A percentile compares a stretch with the other conserved stretches of the same genome.
Conservation (phyloP, 805 yeast genomes). For the Lipomyces yamanashiensis region DNA sequence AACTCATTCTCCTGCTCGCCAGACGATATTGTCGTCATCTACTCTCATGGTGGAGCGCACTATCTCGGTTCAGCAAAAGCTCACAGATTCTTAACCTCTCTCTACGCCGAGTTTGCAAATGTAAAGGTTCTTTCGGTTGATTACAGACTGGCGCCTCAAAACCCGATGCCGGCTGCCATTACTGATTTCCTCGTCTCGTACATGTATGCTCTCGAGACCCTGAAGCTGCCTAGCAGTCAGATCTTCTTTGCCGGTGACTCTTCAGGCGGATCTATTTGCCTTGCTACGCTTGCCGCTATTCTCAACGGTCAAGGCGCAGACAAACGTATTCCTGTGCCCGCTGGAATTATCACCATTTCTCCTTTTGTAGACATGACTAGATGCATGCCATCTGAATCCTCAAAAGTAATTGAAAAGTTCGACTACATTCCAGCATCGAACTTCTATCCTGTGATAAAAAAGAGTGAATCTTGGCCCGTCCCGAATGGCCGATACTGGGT, state of each 20-base stretch:
- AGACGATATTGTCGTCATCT: slow-evolving; percentile 30
- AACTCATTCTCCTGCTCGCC: neutral
- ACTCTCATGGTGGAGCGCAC: slow-evolving; percentile 39
- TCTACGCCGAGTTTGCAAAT: slow-evolving; percentile 20
- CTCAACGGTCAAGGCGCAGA: slow-evolving; percentile 16
- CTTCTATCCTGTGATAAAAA: slow-evolving; percentile 27
- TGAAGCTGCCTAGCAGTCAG: slow-evolving; percentile 22
- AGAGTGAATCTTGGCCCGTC: slow-evolving; percentile 32
- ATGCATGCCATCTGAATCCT: slow-evolving; percentile 33
- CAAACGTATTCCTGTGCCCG: slow-evolving; percentile 31
- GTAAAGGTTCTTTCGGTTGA: slow-evolving; percentile 29
- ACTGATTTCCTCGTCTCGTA: slow-evolving; percentile 27
- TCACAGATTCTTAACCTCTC: slow-evolving; percentile 27
- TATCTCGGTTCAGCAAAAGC: slow-evolving; percentile 31
- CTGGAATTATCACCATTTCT: slow-evolving; percentile 31
- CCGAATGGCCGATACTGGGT: slow-evolving; percentile 27
- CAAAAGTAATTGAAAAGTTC: slow-evolving; percentile 17
- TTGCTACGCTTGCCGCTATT: slow-evolving; percentile 18
- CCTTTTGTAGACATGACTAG: slow-evolving; percentile 37
- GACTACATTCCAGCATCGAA: slow-evolving; percentile 33
- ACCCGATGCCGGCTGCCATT: slow-evolving; percentile 31
- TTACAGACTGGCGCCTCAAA: slow-evolving; percentile 31
- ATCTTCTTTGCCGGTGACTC: slow-evolving; percentile 37
- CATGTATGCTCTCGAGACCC: slow-evolving; percentile 13
- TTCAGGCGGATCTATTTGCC: slow-evolving; percentile 30